phyloP scores from a whole-genome alignment of 129 eudicot species.

The Pittosporum tobira region DNA sequence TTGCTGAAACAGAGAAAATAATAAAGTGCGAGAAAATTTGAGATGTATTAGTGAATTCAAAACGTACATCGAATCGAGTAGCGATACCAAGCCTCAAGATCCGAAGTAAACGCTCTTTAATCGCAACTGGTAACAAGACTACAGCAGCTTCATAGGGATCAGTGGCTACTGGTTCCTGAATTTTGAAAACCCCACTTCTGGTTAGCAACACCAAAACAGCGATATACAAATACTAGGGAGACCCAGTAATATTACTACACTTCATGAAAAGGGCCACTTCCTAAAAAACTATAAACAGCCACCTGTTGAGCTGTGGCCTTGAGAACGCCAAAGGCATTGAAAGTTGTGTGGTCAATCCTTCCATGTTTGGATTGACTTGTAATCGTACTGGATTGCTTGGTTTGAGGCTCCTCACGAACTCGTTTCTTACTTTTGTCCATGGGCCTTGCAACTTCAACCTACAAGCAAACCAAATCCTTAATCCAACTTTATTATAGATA shows the following conservation, averaged over 20 bases:
- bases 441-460: slow-evolving; percentile 95
- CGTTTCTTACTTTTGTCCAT: slow-evolving; percentile 66
- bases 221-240: background rate
- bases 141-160: slow-evolving; percentile 89
- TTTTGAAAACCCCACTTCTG: background rate
- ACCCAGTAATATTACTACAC: no score
- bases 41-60: no score
- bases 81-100: slow-evolving; percentile 82
- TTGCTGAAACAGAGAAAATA: no score
- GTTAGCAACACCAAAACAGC: background rate
- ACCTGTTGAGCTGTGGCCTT: slow-evolving; percentile 36
- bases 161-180: slow-evolving; percentile 42
- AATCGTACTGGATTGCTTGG: slow-evolving; percentile 29
- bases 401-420: slow-evolving; percentile 44
- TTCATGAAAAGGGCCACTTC: background rate
- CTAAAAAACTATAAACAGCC: background rate
- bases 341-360: slow-evolving; percentile 21
- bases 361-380: slow-evolving; percentile 26
- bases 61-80: slow-evolving; percentile 72
- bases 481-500: background rate
- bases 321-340: slow-evolving; percentile 21
- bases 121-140: slow-evolving; percentile 50
- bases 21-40: background rate
- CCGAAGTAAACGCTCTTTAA: slow-evolving; percentile 75
- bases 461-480: slow-evolving; percentile 8